phyloP scores from a whole-genome alignment of 208 protist genomes.

The Leishmania aethiopica region DNA sequence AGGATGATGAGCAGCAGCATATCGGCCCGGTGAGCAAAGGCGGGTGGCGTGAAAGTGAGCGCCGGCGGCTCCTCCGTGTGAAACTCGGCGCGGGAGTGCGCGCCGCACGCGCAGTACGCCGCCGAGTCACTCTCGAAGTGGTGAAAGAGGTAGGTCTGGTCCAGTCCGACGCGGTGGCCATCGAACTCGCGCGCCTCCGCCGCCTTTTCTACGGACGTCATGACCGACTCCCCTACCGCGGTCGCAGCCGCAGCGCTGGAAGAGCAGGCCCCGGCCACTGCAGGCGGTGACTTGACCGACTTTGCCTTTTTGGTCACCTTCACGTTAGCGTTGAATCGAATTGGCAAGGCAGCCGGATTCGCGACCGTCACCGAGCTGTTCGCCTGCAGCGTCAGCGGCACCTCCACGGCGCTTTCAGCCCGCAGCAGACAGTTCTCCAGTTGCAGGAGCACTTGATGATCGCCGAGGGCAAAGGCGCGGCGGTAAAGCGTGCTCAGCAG shows the following conservation, averaged over 20 bases:
- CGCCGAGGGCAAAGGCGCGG: constrained; percentile 59
- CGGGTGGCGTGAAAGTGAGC: constrained; percentile 49
- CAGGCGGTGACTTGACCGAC: not conserved
- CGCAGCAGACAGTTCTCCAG: constrained; percentile 80
- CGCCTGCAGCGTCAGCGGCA: constrained; percentile 29
- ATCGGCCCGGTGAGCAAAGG: constrained; percentile 50
- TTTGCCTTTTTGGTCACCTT: constrained; percentile 17
- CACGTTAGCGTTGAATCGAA: not conserved
- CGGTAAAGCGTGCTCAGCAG: constrained; percentile 78
- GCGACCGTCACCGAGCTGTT: constrained; percentile 25
- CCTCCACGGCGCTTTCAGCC: constrained; percentile 31
- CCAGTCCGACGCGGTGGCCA: constrained; percentile 20
- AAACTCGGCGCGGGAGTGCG: constrained; percentile 50
- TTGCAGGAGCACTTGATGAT: constrained; percentile 64
- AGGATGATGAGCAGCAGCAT: constrained; percentile 80
- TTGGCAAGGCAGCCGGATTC: constrained; percentile 13
- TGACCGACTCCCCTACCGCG: constrained; percentile 4
- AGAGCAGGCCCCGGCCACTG: not conserved
- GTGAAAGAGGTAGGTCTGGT: constrained; percentile 69
- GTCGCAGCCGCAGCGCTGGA: not conserved
- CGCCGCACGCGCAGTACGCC: constrained; percentile 56
- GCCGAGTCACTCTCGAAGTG: constrained; percentile 69
- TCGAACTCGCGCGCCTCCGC: constrained; percentile 37
- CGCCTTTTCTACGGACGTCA: constrained; percentile 16
- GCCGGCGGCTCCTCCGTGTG: constrained; percentile 41